Base-by-base conservation (phyloP, 805 yeast species). In the Starmerella geochares region DNA sequence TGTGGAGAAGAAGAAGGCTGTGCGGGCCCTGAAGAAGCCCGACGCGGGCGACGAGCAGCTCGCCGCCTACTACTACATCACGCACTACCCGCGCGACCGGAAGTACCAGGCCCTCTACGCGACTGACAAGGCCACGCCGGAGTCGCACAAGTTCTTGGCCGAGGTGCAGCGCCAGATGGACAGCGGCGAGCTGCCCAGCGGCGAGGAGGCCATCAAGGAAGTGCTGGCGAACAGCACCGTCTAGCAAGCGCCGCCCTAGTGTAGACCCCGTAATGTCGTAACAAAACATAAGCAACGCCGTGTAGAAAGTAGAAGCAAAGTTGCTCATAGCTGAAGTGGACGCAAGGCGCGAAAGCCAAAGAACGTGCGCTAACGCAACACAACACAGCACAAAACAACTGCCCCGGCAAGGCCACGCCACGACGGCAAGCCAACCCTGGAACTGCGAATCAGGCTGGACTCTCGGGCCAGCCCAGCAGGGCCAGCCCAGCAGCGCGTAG, bases 1-100 rank as follows among this genome's bases (percentile, higher is more conserved):
- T 63, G 86, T 92, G 54, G 97, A 88, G 65, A 78, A 75, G 62
- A 86, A 86, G 68, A 88, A 87, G 72, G 92, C 95, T 0, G 58
- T 77, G 23, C 75, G 95, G 62, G 76, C 71, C 51, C 77, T 84
- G 61, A 83, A 81, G 55, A 68, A 71, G 50, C 62, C 67, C 5
- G 62, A 65, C 43, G 72, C 71, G 7, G 61, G 61, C 25, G 59
- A 60, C 17, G 60, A 51, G 13, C 57, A 55, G 32, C 58, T 62
- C 13, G 63, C 66, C 16, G 95, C 87, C 58, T 67, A 82, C 24
- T 83, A 83, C 28, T 88, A 88, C 63, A 78, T 81, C 11, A 73
- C 80, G 16, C 74, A 81, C 62, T 88, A 79, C 70, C 96, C 97
- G 29, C 78, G 76, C 60, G 75, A 80, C 46, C 80, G 78, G 59